Conservation (phyloP, 1,139 yeast genomes). For the Suhomyces atakaporum region DNA sequence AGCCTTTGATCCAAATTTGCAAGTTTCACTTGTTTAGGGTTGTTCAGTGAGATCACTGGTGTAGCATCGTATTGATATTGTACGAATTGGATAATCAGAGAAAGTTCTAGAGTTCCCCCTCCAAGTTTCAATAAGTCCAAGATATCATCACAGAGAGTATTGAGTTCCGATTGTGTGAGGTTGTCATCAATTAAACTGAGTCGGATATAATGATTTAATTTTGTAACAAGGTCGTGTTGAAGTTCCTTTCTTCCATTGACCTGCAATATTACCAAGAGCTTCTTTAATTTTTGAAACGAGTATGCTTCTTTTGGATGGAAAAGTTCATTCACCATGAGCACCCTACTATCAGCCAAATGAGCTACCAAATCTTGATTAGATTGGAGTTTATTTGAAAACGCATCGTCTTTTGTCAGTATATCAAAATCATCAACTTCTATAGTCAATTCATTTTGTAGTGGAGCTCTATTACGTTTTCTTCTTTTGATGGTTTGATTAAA, state of each 20-base stretch:
- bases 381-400: not conserved
- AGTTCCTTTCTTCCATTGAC: not conserved
- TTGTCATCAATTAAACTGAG: slow-evolving; percentile 23
- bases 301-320: slow-evolving; percentile 6
- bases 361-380: slow-evolving; percentile 19
- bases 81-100: slow-evolving; percentile 21
- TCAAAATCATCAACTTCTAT: slow-evolving; percentile 12
- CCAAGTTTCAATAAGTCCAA: slow-evolving; percentile 12
- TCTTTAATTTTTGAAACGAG: slow-evolving; percentile 1
- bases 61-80: slow-evolving; percentile 11
- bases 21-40: slow-evolving; percentile 1
- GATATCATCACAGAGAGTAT: slow-evolving; percentile 14
- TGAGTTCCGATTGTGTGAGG: slow-evolving; percentile 16
- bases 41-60: slow-evolving; percentile 7
- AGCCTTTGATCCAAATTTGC: slow-evolving; percentile 14
- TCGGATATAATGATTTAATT: slow-evolving; percentile 21
- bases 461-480: slow-evolving; percentile 8
- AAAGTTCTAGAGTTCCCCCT: slow-evolving; percentile 13
- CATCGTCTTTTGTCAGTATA: not conserved
- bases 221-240: slow-evolving; percentile 8
- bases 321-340: slow-evolving; percentile 18
- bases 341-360: slow-evolving; percentile 19
- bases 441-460: not conserved
- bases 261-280: slow-evolving; percentile 6
- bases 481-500: slow-evolving; percentile 11